A percentile compares a stretch with the other conserved stretches of the same genome.
These are phyloP conservation scores for Hypoxylon sp. DNA, from an alignment of 2,329 filamentous ascomycete species.

Conservation along the genomic window DNA sequence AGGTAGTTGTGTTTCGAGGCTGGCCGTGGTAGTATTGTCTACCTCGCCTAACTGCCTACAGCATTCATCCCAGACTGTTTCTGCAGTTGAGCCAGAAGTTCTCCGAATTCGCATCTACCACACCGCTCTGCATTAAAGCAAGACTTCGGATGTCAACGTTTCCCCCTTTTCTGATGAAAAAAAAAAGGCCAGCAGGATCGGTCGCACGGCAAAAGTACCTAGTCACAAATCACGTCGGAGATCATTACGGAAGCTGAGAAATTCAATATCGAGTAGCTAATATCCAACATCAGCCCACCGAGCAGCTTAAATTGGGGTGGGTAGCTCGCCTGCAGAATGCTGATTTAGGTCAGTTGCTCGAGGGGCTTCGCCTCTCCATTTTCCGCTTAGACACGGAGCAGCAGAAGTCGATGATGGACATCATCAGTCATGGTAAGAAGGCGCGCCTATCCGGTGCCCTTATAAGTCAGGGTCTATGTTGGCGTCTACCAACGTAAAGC, in stretches of 20 bases:
- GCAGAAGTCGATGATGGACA: constrained; percentile 14
- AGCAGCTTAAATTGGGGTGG: constrained; percentile 20
- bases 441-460: constrained; percentile 29
- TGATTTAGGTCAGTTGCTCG: constrained; percentile 22
- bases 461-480: constrained; percentile 27
- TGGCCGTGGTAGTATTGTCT: constrained; percentile 22
- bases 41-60: constrained; percentile 20
- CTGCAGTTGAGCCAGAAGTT: constrained; percentile 29
- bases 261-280: constrained; percentile 13
- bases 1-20: constrained; percentile 17
- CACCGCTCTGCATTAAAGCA: constrained; percentile 35
- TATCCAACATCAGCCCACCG: constrained; percentile 14
- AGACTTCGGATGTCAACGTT: constrained; percentile 11
- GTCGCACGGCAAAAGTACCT: constrained; percentile 7
- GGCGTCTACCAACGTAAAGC: constrained; percentile 29
- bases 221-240: constrained; percentile 8
- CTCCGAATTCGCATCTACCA: constrained; percentile 40
- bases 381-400: constrained; percentile 35
- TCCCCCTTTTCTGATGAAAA: constrained; percentile 16
- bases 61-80: constrained; percentile 24
- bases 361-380: constrained; percentile 17
- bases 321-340: constrained; percentile 34
- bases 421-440: constrained; percentile 28
- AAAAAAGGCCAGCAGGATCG: background rate
- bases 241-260: constrained; percentile 11